Evolutionary conservation across 164 flowering plant species (phyloP).

Genomic region (Kingdonia uniflora): DNA sequence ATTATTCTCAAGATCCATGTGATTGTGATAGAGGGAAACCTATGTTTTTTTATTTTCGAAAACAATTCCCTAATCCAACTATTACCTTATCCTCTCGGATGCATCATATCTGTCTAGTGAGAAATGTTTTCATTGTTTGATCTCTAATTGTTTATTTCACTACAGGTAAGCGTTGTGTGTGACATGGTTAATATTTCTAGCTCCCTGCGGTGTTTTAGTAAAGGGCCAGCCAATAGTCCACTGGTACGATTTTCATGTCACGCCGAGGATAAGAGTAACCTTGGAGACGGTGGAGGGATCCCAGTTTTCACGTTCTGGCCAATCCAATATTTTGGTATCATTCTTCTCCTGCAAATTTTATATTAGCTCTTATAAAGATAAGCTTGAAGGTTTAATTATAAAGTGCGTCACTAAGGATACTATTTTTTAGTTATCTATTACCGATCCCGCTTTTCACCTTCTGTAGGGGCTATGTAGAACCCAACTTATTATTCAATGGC

Average conservation of each 20-base stretch:
- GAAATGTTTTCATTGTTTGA: not conserved
- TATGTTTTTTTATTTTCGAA: too few relatives aligned
- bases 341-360: not conserved
- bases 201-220: slow-evolving; percentile 56
- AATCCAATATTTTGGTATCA: slow-evolving; percentile 49
- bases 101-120: too few relatives aligned
- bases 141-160: slow-evolving; percentile 3
- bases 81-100: too few relatives aligned
- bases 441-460: not conserved
- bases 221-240: slow-evolving; percentile 38
- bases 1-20: too few relatives aligned
- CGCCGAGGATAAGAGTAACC: slow-evolving; percentile 35
- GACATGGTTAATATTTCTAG: slow-evolving; percentile 39
- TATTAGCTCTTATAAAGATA: not conserved
- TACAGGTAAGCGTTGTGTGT: slow-evolving; percentile 41
- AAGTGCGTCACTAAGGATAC: not conserved
- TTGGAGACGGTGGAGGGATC: slow-evolving; percentile 68
- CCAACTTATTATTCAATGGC: too few relatives aligned
- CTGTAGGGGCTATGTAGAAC: too few relatives aligned
- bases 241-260: slow-evolving; percentile 41
- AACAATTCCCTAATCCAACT: too few relatives aligned
- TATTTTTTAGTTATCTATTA: not conserved
- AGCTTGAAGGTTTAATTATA: not conserved
- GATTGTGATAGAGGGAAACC: too few relatives aligned
- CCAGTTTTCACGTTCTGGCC: slow-evolving; percentile 52